phyloP scores from a whole-genome alignment of 179 eudicot genomes.

The Amaranthus tricolor region DNA sequence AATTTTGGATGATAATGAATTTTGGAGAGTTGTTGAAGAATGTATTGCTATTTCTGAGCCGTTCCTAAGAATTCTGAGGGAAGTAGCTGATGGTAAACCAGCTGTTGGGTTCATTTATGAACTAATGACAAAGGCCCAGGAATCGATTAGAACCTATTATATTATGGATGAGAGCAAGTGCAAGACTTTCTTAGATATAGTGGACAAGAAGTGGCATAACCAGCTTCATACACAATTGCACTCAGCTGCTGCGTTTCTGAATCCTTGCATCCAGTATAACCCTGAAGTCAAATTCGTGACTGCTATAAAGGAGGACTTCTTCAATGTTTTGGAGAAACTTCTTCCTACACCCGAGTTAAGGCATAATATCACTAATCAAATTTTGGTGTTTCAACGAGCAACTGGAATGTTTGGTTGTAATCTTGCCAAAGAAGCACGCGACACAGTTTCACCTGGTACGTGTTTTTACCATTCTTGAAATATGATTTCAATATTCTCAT shows the following conservation, averaged over 20 bases:
- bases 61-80: slow-evolving; percentile 78
- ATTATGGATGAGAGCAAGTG: slow-evolving; percentile 97
- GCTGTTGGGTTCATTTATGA: slow-evolving; percentile 82
- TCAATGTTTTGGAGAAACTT: slow-evolving; percentile 74
- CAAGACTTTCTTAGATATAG: slow-evolving; percentile 80
- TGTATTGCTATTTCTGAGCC: slow-evolving; percentile 93
- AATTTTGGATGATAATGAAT: slow-evolving; percentile 77
- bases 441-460: slow-evolving; percentile 81
- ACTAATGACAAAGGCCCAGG: slow-evolving; percentile 89
- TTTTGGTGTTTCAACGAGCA: slow-evolving; percentile 71
- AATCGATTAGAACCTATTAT: slow-evolving; percentile 88
- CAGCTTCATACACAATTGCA: slow-evolving; percentile 86
- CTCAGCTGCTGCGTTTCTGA: slow-evolving; percentile 92
- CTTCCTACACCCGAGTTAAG: slow-evolving; percentile 87
- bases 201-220: slow-evolving; percentile 79
- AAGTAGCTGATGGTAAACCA: slow-evolving; percentile 80
- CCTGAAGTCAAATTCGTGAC: slow-evolving; percentile 83
- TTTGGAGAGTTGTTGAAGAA: slow-evolving; percentile 88
- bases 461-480: slow-evolving; percentile 9
- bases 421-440: slow-evolving; percentile 94
- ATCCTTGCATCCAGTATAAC: slow-evolving; percentile 91
- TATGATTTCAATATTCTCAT: neutral
- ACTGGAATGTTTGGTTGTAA: slow-evolving; percentile 93
- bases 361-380: slow-evolving; percentile 81
- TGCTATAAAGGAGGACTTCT: slow-evolving; percentile 81